phyloP scores from a whole-genome alignment of 139 green algal genomes.

The Closterium sp. region DNA sequence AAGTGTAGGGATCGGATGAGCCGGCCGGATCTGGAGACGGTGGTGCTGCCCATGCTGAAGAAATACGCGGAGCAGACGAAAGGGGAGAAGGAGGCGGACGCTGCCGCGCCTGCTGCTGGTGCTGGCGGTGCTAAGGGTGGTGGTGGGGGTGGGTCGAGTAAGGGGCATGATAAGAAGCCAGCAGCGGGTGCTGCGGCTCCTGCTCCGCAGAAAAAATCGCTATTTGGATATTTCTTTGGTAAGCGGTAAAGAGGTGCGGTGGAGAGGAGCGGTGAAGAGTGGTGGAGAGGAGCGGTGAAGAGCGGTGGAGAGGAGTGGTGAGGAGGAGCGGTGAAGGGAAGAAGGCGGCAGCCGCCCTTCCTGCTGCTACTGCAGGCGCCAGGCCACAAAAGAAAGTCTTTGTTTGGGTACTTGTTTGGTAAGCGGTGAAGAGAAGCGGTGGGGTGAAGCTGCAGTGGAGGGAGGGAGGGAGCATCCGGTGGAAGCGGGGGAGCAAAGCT shows the following conservation, averaged over 20 bases:
- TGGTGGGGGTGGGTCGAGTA: not conserved
- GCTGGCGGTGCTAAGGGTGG: not conserved
- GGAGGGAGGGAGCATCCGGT: too few relatives aligned
- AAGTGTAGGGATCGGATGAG: not conserved
- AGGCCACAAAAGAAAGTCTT: too few relatives aligned
- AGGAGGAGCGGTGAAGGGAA: not conserved
- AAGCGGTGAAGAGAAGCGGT: too few relatives aligned
- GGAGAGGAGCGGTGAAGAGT: not conserved
- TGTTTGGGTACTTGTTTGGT: too few relatives aligned
- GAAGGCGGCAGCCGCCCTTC: too few relatives aligned
- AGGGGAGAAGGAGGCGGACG: not conserved
- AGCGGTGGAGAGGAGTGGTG: not conserved
- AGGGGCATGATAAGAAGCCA: not conserved
- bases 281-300: not conserved
- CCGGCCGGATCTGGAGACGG: slow-evolving; percentile 8
- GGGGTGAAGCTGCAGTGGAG: too few relatives aligned
- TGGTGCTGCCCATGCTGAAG: not conserved
- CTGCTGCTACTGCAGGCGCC: too few relatives aligned
- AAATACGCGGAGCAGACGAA: not conserved
- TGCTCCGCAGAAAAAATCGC: not conserved
- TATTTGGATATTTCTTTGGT: not conserved
- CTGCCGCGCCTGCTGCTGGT: not conserved
- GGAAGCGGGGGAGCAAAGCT: too few relatives aligned
- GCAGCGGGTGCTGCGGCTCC: not conserved
- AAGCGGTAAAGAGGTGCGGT: not conserved